Evolutionary conservation across 2,329 filamentous ascomycete species (phyloP).

Genomic region (Aspergillus versicolor): DNA sequence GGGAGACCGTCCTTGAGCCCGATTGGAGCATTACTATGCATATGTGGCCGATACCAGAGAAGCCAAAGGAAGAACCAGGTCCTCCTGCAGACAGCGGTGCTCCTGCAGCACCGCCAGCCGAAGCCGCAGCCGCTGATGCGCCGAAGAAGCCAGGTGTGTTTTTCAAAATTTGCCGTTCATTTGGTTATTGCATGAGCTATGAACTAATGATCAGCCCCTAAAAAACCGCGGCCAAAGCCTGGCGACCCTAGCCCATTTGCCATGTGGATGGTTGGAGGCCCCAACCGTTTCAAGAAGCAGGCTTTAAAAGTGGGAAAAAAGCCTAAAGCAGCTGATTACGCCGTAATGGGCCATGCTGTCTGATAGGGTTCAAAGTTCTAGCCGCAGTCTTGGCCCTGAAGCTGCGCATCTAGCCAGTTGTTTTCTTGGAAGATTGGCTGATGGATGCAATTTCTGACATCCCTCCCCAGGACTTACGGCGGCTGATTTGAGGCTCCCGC

Average conservation of each 20-base stretch:
- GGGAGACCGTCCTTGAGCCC: conserved; percentile 78
- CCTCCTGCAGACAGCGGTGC: conserved; percentile 25
- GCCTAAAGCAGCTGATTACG: conserved; percentile 35
- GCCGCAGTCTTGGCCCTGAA: not conserved
- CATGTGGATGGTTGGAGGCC: conserved; percentile 45
- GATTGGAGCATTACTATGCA: conserved; percentile 72
- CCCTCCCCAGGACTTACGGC: not conserved
- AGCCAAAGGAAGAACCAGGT: conserved; percentile 41
- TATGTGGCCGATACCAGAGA: conserved; percentile 63
- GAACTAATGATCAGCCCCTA: conserved; percentile 23
- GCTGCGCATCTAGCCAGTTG: not conserved
- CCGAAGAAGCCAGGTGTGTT: conserved; percentile 37
- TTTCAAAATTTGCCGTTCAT: not conserved
- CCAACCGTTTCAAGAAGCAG: conserved; percentile 30
- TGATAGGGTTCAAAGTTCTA: conserved; percentile 19
- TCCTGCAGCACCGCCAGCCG: conserved; percentile 15
- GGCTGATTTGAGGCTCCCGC: not conserved
- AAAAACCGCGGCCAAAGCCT: conserved; percentile 31
- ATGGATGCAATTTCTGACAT: not conserved
- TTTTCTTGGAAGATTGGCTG: not conserved
- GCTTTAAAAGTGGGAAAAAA: conserved; percentile 50
- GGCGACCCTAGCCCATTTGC: conserved; percentile 39
- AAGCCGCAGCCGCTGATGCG: conserved; percentile 22
- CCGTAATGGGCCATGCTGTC: conserved; percentile 30
- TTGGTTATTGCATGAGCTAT: not conserved